Percentiles rank a stretch among this genome's conserved stretches.
phyloP scores from a whole-genome alignment of 2,329 filamentous ascomycete species.

The Trichoderma cornu-damae region DNA sequence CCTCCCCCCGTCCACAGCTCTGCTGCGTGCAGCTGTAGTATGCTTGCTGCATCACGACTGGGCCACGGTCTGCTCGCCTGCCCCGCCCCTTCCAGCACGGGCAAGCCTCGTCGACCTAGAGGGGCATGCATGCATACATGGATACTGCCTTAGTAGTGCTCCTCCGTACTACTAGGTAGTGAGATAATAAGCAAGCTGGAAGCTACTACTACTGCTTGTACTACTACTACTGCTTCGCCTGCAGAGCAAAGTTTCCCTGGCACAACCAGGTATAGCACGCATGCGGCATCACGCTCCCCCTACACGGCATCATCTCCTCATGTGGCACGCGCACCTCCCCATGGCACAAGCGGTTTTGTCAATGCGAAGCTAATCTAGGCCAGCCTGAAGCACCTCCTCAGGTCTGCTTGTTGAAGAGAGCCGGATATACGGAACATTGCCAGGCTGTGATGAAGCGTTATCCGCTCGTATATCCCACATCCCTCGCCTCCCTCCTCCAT shows the following conservation, averaged over 20 bases:
- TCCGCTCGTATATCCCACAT: background rate
- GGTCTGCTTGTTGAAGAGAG: background rate
- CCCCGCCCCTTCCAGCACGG: background rate
- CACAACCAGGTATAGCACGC: background rate
- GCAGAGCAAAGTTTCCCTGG: background rate
- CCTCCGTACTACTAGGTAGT: too few species aligned
- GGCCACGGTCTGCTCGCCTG: background rate
- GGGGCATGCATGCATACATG: constrained; percentile 15
- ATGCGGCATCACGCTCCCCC: background rate
- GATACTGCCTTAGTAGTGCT: too few species aligned
- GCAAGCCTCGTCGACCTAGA: constrained; percentile 3
- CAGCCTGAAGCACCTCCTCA: background rate
- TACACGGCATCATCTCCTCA: background rate
- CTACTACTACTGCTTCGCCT: too few species aligned
- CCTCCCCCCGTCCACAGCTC: constrained; percentile 2
- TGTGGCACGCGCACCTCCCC: background rate
- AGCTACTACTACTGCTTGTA: too few species aligned
- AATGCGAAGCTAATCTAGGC: background rate
- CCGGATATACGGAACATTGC: background rate
- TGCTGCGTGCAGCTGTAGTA: background rate
- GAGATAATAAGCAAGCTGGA: background rate
- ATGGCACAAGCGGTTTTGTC: background rate
- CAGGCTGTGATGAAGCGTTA: background rate
- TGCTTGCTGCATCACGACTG: background rate
- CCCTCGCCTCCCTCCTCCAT: background rate